These are phyloP conservation scores for Barnettozyma californica DNA, from an alignment of 805 yeast species.

Conservation along the genomic window DNA sequence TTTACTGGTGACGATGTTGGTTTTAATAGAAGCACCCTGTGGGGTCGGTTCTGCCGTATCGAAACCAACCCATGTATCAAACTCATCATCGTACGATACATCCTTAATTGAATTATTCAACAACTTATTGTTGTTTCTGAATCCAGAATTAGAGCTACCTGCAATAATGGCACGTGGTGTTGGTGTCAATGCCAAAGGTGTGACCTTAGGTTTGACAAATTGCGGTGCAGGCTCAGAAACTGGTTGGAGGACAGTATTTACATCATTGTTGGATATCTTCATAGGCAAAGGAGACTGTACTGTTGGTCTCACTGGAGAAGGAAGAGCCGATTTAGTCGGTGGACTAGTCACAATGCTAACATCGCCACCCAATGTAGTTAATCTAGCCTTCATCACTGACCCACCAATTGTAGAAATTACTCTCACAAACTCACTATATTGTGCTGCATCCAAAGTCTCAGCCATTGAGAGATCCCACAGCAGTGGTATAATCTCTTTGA, in stretches of 20 bases:
- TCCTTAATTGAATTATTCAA: constrained; percentile 3
- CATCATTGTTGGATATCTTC: constrained; percentile 3
- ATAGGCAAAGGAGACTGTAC: constrained; percentile 14
- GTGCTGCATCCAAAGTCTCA: constrained; percentile 34
- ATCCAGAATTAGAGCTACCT: neutral
- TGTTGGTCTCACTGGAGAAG: constrained; percentile 12
- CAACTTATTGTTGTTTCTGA: constrained; percentile 1
- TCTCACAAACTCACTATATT: constrained; percentile 37
- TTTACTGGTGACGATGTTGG: neutral
- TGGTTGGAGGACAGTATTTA: constrained; percentile 5
- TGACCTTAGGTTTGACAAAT: constrained; percentile 12
- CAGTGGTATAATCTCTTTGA: constrained; percentile 48
- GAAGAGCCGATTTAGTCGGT: neutral
- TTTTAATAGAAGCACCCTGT: neutral
- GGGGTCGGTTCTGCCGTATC: neutral
- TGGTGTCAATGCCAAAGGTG: constrained; percentile 20
- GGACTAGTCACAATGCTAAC: neutral
- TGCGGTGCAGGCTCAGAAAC: neutral
- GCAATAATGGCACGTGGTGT: constrained; percentile 3
- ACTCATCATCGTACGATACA: constrained; percentile 17
- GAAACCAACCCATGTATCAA: constrained; percentile 24
- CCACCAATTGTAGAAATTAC: constrained; percentile 23
- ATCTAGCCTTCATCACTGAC: constrained; percentile 1
- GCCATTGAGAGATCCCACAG: constrained; percentile 46
- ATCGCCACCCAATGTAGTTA: neutral